Evolutionary conservation across 1,284 basidiomycete genomes (phyloP).

Genomic region (Volvariella surrecta): DNA sequence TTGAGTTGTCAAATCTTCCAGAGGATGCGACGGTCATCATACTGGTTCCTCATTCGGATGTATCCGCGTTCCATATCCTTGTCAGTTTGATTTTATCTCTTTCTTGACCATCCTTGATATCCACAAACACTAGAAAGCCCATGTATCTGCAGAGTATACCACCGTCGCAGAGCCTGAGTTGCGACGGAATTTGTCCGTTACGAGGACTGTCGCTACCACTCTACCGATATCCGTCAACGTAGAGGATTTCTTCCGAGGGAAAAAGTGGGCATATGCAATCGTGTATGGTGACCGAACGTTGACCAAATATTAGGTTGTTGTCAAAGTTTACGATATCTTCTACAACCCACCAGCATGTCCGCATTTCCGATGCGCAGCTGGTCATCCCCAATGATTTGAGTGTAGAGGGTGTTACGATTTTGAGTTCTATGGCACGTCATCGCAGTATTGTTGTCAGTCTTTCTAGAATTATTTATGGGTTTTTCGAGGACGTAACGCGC

Average conservation of each 20-base stretch:
- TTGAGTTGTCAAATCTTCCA: conserved; percentile 40
- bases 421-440: conserved; percentile 32
- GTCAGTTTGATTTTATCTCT: conserved; percentile 24
- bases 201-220: conserved; percentile 48
- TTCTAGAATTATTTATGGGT: conserved; percentile 2
- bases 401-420: conserved; percentile 41
- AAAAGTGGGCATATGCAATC: conserved; percentile 32
- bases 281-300: conserved; percentile 6
- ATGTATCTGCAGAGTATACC: conserved; percentile 50
- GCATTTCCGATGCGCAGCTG: conserved; percentile 52
- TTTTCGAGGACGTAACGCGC: neutral
- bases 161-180: conserved; percentile 46
- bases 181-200: conserved; percentile 40
- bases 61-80: conserved; percentile 44
- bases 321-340: conserved; percentile 76
- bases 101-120: conserved; percentile 2
- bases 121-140: conserved; percentile 44
- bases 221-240: conserved; percentile 80
- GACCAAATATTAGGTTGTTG: conserved; percentile 44
- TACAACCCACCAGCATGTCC: conserved; percentile 61
- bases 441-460: conserved; percentile 31
- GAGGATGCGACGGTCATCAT: conserved; percentile 37
- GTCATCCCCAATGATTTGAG: conserved; percentile 29
- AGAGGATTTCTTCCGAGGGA: conserved; percentile 77
- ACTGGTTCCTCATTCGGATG: conserved; percentile 55